Base-by-base conservation (phyloP, 495 filamentous ascomycete genomes). In the Neurospora discreta region DNA sequence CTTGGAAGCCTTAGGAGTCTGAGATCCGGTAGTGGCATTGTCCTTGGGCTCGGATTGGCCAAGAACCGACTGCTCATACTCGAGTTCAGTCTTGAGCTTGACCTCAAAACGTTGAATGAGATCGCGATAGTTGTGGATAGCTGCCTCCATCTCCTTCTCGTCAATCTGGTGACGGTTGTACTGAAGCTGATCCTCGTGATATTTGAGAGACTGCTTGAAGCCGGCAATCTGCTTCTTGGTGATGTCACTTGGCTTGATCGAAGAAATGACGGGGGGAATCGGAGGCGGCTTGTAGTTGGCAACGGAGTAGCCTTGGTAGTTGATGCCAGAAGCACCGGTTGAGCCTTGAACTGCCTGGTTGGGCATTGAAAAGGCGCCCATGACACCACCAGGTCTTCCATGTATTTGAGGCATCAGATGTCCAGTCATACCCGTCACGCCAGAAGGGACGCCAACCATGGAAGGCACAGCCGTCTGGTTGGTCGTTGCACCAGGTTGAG, bases 101-200 rank as follows among this genome's bases (percentile, higher is more conserved):
- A 74, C 39, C 75, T 85, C 82, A 58, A 86, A 86, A 6, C 74
- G 71, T 36, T 74, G 72, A 38, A 85, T 81, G 44, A 79, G 75
- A 16, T 77, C 72, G 70, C 75, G 75, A 69, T 83, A 70, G 68
- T 73, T 78, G 39, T 77, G 71, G 40, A 78, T 80, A 23, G 78
- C 75, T 5, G 72, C 70, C 42, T 78, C 76, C 69, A 82, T 81
- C 39, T 77, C 77, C 43, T 78, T 81, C 52, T 84, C 84, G 70
- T 87, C 84, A 70, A 86, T 84, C 72, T 87, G 85, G 60, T 87
- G 82, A 26, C 77, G 80, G 52, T 85, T 85, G 75, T 81, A 83
- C 58, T 81, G 81, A 41, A 85, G 73, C 71, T 87, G 84, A 68
- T 82, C 77, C 65, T 85, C 82, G 44, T 84, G 78, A 65, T 81